Base-by-base conservation (phyloP, 108 stramenopile genomes). In the Cyclotella sp. region DNA sequence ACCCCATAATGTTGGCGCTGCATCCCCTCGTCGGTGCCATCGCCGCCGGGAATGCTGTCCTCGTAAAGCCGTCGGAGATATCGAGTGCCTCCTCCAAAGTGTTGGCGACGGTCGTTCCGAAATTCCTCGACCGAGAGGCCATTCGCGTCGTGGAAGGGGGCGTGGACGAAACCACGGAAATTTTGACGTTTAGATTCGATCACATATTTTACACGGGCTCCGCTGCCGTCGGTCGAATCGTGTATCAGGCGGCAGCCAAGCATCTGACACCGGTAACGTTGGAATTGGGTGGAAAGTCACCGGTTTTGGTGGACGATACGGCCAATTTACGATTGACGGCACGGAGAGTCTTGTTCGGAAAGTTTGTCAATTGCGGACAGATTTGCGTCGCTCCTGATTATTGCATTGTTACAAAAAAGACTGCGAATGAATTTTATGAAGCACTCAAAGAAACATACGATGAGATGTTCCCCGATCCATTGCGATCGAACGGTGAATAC, bases 271-370 rank as follows among this genome's bases (percentile, higher is more conserved):
- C 98, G 26, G 82, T 81, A 15, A 41, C 93, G 0, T 75, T 98
- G 27, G 98, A 98, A 77, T 84, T 97, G n/a, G 98, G 98, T 15
- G 98, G 98, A 14, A 97, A 98, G 86, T 82, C 76, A 47, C 95
- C 96, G 11, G 58, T 66, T 51, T 76, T 90, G 40, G 77, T 96
- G 5, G 86, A 90, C 66, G 87, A 90, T 21, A 88, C 86, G 27
- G 73, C 88, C 9, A 60, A 89, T 63, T 16, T 97, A n/a, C 39
- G 77, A 41, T 71, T 69, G 34, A 85, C 96, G 18, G 82, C 91
- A 19, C 24, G 83, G 59, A 82, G 93, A 16, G 84, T 95, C 49
- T 54, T 87, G 0, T 93, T 75, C 64, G 89, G 86, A 18, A 96
- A 96, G 70, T 63, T 65, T 45, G 51, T 60, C 5, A 98, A 98